phyloP scores from a whole-genome alignment of 257 asterid genomes.

The Euphrasia confusa region DNA sequence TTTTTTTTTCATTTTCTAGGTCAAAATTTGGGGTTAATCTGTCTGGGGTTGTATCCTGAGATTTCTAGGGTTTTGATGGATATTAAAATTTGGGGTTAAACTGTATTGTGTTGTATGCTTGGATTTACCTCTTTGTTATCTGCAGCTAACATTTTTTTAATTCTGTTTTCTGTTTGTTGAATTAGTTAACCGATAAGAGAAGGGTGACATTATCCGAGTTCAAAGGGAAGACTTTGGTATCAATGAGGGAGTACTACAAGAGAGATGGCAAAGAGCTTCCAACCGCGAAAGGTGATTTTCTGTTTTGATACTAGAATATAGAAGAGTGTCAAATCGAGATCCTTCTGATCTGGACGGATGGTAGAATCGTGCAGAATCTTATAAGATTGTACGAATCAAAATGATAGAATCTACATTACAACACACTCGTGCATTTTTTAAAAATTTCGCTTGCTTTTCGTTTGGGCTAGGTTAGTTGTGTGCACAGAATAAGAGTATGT shows the following conservation, averaged over 20 bases:
- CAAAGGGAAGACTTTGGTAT: slow-evolving; percentile 76
- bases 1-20: background rate
- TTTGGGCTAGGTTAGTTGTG: no score
- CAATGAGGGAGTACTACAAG: slow-evolving; percentile 81
- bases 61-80: background rate
- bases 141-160: background rate
- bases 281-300: slow-evolving; percentile 63
- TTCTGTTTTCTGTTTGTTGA: background rate
- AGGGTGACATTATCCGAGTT: slow-evolving; percentile 88
- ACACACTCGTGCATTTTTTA: no score
- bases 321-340: no score
- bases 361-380: no score
- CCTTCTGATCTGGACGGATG: no score
- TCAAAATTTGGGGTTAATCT: background rate
- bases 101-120: background rate
- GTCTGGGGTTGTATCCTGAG: background rate
- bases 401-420: no score
- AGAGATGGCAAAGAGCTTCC: slow-evolving; percentile 91
- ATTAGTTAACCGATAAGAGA: slow-evolving; percentile 68
- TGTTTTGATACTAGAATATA: background rate
- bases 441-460: no score
- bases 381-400: no score
- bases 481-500: no score
- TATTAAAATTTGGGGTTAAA: background rate
- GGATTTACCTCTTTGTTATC: background rate